phyloP scores from a whole-genome alignment of 768 basidiomycete genomes.

The Serendipita sp. region DNA sequence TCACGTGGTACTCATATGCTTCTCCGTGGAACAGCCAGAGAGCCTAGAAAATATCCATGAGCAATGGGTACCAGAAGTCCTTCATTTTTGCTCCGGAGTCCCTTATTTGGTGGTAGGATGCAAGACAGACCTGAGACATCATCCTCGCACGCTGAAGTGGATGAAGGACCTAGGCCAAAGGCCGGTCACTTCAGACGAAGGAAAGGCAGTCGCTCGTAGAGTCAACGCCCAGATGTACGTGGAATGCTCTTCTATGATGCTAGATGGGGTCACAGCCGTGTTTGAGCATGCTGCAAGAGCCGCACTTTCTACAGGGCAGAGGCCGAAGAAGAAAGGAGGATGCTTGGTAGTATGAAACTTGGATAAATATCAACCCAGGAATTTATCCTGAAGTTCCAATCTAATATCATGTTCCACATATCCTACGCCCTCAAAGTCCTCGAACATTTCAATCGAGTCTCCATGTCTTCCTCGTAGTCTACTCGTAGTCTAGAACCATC shows the following conservation, averaged over 20 bases:
- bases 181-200: constrained; percentile 11
- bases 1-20: constrained; percentile 9
- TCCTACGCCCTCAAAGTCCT: too few species aligned
- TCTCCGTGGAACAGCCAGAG: constrained; percentile 8
- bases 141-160: constrained; percentile 11
- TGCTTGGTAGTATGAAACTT: too few species aligned
- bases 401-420: too few species aligned
- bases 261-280: constrained; percentile 13
- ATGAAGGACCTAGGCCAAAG: constrained; percentile 10
- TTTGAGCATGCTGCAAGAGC: constrained; percentile 9
- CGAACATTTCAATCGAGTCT: too few species aligned
- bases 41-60: constrained; percentile 8
- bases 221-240: constrained; percentile 4
- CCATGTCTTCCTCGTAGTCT: too few species aligned
- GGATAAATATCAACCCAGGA: too few species aligned
- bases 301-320: background rate
- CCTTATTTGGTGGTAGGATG: constrained; percentile 14
- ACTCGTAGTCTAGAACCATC: too few species aligned
- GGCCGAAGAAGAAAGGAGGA: too few species aligned
- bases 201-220: constrained; percentile 4
- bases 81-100: constrained; percentile 11
- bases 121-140: constrained; percentile 13
- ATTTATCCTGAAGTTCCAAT: too few species aligned
- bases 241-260: constrained; percentile 12
- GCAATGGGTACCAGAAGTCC: constrained; percentile 14